A percentile compares a stretch with the other conserved stretches of the same genome.
Evolutionary conservation across 73 alveolate species (phyloP).

Genomic region (Paramecium bursaria): DNA sequence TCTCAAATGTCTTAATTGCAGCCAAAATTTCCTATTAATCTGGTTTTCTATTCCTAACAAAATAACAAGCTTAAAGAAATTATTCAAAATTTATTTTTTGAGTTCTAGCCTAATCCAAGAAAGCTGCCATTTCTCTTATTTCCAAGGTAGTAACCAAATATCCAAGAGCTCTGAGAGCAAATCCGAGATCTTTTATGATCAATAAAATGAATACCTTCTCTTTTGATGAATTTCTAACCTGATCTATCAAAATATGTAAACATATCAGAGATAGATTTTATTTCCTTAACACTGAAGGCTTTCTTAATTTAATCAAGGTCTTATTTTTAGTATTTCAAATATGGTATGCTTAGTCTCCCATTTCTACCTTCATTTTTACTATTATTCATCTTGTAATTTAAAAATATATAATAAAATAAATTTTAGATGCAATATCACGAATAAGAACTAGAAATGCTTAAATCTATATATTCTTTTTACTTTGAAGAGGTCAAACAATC

Average conservation of each 20-base stretch:
- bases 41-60: slow-evolving; percentile 45
- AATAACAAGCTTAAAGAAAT: slow-evolving; percentile 45
- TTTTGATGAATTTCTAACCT: not conserved
- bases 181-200: not conserved
- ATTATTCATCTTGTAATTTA: too few relatives aligned
- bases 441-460: not conserved
- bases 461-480: not conserved
- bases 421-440: too few relatives aligned
- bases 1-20: slow-evolving; percentile 35
- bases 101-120: slow-evolving; percentile 12
- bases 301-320: slow-evolving; percentile 11
- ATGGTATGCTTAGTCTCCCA: slow-evolving; percentile 5
- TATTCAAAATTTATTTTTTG: slow-evolving; percentile 47
- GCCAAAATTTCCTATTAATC: slow-evolving; percentile 1
- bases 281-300: not conserved
- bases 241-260: slow-evolving; percentile 23
- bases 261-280: slow-evolving; percentile 33
- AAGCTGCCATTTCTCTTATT: slow-evolving; percentile 36
- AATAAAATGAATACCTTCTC: not conserved
- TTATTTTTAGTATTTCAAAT: slow-evolving; percentile 7
- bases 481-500: too few relatives aligned
- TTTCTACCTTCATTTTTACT: too few relatives aligned
- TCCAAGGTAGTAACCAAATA: slow-evolving; percentile 25
- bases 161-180: slow-evolving; percentile 50
- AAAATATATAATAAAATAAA: too few relatives aligned